phyloP scores from a whole-genome alignment of 2,329 filamentous ascomycete genomes.

The Aureobasidium pullulans region DNA sequence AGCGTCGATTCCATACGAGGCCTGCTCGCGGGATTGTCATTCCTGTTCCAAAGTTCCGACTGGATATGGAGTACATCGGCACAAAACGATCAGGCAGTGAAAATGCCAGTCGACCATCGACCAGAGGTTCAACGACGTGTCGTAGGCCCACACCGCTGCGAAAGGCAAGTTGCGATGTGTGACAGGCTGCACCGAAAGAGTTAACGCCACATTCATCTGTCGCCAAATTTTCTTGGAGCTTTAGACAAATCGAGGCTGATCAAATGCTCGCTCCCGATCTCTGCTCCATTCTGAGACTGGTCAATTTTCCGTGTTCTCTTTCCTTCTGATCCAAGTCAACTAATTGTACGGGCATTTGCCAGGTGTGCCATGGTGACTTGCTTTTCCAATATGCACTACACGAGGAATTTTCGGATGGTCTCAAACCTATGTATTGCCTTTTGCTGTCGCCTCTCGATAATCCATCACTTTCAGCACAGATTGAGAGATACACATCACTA shows the following conservation, averaged over 20 bases:
- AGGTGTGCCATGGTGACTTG: not conserved
- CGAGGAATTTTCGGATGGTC: not conserved
- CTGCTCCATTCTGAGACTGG: not conserved
- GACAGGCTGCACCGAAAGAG: not conserved
- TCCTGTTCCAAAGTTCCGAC: slow-evolving; percentile 45
- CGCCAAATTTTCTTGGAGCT: not conserved
- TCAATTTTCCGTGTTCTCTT: not conserved
- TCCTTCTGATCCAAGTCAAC: not conserved
- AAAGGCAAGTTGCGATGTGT: slow-evolving; percentile 6
- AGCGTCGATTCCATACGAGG: slow-evolving; percentile 61
- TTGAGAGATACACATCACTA: not conserved
- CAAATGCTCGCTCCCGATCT: not conserved
- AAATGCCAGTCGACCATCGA: slow-evolving; percentile 48
- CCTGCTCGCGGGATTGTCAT: slow-evolving; percentile 45
- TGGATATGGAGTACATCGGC: slow-evolving; percentile 55
- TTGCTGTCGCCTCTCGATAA: not conserved
- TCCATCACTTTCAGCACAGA: not conserved
- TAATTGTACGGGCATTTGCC: not conserved
- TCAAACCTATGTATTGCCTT: not conserved
- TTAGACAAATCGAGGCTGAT: not conserved
- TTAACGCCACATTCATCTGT: not conserved
- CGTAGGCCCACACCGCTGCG: slow-evolving; percentile 14
- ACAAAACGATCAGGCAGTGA: slow-evolving; percentile 57
- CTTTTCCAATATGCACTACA: not conserved
- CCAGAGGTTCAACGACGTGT: not conserved